Base-by-base conservation (phyloP, 768 basidiomycete species). In the Mycena filopes region DNA sequence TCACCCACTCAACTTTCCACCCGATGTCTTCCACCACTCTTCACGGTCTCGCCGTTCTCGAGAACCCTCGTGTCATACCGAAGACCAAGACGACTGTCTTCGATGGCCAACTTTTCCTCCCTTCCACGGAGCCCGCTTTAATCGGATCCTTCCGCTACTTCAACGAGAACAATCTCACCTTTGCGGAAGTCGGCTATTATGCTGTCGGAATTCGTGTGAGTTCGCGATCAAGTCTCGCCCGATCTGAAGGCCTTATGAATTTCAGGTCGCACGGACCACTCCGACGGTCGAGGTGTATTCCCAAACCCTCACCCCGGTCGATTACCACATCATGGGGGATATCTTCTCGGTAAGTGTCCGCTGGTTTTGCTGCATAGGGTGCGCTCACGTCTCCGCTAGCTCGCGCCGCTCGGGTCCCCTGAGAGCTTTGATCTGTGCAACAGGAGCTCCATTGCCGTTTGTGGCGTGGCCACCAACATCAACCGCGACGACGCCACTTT, bases 281-380 rank as follows among this genome's bases (percentile, higher is more conserved):
- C 48, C 58, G 10, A 60, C 47, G 18, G 18, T 50, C 26, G 58
- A 60, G 20, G 58, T 50, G 5, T 60, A 29, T n/a, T 60, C 58
- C 2, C 46, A 49, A 10, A 26, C 25, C 4, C 36, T 59, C 25
- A 42, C 36, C 21, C 46, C 48, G 0, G 7, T 50, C n/a, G 38
- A 60, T 28, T 60, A 60, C 18, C 58, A 60, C 20, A 28, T 16
- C 7, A 29, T 60, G 21, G 58, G 58, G 2, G 58, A 50, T n/a
- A 28, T 49, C 0, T 13, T 29, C 13, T 38, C 21, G 46, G 56
- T 57, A 38, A 21, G 2, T 28, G 9, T n/a, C 29, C 4, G 3
- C 21, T 31, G n/a, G n/a, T n/a, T n/a, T n/a, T n/a, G n/a, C n/a
- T n/a, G n/a, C n/a, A n/a, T n/a, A n/a, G n/a, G n/a, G n/a, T n/a